Evolutionary conservation across 257 asterid species (phyloP).

Genomic region (Penstemon newberryi): DNA sequence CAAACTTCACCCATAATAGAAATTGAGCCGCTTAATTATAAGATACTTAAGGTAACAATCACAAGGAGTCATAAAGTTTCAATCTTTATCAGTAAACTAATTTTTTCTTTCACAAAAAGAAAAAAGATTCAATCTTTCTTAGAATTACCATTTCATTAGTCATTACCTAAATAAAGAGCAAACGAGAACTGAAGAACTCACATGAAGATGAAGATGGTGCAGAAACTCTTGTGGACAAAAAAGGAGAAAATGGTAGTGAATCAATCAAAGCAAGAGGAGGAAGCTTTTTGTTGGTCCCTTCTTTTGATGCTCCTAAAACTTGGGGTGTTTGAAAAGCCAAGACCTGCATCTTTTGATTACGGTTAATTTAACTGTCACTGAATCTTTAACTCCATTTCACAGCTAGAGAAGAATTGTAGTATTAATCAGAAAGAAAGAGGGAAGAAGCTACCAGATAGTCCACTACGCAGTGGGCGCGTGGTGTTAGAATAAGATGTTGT

Average conservation of each 20-base stretch:
- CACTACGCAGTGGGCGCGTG: constrained; percentile 23
- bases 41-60: neutral
- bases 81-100: constrained; percentile 1
- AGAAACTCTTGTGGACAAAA: constrained; percentile 33
- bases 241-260: constrained; percentile 36
- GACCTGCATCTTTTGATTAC: constrained; percentile 40
- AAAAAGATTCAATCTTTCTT: neutral
- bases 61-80: constrained; percentile 11
- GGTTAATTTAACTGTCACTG: neutral
- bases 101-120: neutral
- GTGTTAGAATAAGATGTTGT: constrained; percentile 4
- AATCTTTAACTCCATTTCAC: constrained; percentile 22
- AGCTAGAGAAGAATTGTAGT: neutral
- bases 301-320: constrained; percentile 36
- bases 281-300: constrained; percentile 27
- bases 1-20: neutral
- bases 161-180: neutral
- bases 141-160: neutral
- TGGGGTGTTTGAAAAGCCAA: constrained; percentile 44
- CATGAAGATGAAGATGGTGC: constrained; percentile 36
- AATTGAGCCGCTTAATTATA: neutral
- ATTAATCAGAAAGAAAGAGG: neutral
- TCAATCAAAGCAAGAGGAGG: constrained; percentile 34
- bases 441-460: constrained; percentile 16
- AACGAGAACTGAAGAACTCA: constrained; percentile 33